Percentiles rank a stretch among this genome's conserved stretches.
These are phyloP conservation scores for Colletotrichum sp. DNA, from an alignment of 2,329 filamentous ascomycete genomes.

Conservation along the genomic window DNA sequence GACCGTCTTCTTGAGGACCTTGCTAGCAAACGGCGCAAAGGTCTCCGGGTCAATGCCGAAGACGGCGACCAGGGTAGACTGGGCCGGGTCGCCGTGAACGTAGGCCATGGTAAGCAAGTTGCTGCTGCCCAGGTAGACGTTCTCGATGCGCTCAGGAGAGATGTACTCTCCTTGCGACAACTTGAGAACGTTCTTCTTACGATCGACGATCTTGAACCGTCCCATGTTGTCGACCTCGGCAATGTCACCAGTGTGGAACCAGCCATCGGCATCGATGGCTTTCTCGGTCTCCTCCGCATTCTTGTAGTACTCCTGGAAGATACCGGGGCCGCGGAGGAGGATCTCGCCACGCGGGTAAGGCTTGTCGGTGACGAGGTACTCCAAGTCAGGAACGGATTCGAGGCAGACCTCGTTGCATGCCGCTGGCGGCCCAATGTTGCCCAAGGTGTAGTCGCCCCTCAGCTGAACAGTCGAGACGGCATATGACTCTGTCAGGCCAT, in stretches of 20 bases:
- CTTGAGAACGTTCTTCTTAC: conserved; percentile 99
- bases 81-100: conserved; percentile 86
- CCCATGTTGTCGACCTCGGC: conserved; percentile 83
- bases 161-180: conserved; percentile 98
- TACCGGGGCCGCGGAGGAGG: conserved; percentile 77
- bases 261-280: conserved; percentile 83
- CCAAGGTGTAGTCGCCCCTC: conserved; percentile 72
- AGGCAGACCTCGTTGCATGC: conserved; percentile 77
- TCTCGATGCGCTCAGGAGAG: conserved; percentile 95
- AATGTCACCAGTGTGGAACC: conserved; percentile 97
- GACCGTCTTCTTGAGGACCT: conserved; percentile 74
- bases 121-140: conserved; percentile 85
- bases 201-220: conserved; percentile 91
- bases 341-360: conserved; percentile 91
- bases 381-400: conserved; percentile 89
- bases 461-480: conserved; percentile 76
- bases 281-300: conserved; percentile 88
- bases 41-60: conserved; percentile 86
- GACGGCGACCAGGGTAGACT: conserved; percentile 83
- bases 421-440: conserved; percentile 80
- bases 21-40: conserved; percentile 82
- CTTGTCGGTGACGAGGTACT: conserved; percentile 87
- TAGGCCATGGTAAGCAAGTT: conserved; percentile 81
- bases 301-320: conserved; percentile 90
- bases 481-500: conserved; percentile 93